Base-by-base conservation (phyloP, 768 basidiomycete genomes). In the Mycena capillaripes region DNA sequence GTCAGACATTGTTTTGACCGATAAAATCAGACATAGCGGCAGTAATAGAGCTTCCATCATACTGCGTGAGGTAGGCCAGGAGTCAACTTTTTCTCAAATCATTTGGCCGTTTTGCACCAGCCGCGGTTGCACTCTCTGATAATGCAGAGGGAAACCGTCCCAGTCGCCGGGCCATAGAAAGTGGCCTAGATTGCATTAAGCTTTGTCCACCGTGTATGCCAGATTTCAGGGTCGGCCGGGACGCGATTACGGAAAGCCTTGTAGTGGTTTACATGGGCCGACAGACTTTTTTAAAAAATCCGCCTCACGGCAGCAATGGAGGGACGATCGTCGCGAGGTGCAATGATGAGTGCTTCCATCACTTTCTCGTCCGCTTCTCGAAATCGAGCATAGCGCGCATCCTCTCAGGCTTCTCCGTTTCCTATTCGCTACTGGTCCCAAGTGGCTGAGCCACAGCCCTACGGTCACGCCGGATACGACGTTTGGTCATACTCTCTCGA, bases 1-100 rank as follows among this genome's bases (percentile, higher is more conserved):
- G 30, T 34, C 52, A 7, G 16, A 16, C 10, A 36, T 25, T 38
- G 4, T 9, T 11, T 6, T 14, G 32, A 19, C 21, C 14, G 3
- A 4, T 27, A 16, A n/a, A 57, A n/a, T 23, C 5, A 16, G 9
- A 29, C 53, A 0, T 36, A 71, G 63, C 63, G 63, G 63, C 70
- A 71, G 25, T 32, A 40, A 34, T 65, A 63, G 1, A 71, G 76
- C 75, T 50, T 78, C 77, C 3, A 38, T 74, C 72, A 78, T 74
- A 59, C 77, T 78, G 36, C 77, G 66, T 27, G 75, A 75, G 2
- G 75, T 78, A 38, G 67, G 78, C 56, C 65, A 76, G 53, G 71
- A 80, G 55, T 75, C 73, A 62, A 73, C 77, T n/a, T 73, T 79
- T 59, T 72, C n/a, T 77, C 67, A 75, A 65, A 46, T 78, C 72